phyloP scores from a whole-genome alignment of 2,329 filamentous ascomycete species.

The Ophiostoma quercus region DNA sequence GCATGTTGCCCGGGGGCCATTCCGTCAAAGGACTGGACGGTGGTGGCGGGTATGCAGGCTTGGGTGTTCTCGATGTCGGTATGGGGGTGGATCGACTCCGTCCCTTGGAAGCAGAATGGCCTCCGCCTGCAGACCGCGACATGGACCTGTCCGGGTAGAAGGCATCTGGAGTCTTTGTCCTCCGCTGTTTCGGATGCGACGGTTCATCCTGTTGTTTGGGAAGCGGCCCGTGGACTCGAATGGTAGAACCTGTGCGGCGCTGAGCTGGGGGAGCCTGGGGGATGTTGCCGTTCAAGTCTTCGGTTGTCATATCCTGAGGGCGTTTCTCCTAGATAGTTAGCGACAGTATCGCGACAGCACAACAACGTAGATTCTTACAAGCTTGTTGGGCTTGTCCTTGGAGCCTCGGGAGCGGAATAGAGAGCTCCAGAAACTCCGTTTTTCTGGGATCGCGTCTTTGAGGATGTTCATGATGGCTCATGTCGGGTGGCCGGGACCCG shows the following conservation, averaged over 20 bases:
- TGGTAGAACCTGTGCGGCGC: background rate
- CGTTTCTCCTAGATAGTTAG: slow-evolving; percentile 33
- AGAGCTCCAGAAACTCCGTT: slow-evolving; percentile 44
- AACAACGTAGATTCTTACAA: slow-evolving; percentile 31
- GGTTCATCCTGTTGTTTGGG: slow-evolving; percentile 3
- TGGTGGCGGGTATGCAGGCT: slow-evolving; percentile 30
- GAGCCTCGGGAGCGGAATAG: slow-evolving; percentile 47
- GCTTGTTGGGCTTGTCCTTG: slow-evolving; percentile 34
- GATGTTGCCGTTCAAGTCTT: background rate
- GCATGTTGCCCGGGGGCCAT: slow-evolving; percentile 54
- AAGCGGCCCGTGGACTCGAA: slow-evolving; percentile 18
- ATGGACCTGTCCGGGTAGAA: slow-evolving; percentile 19
- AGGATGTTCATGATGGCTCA: slow-evolving; percentile 25
- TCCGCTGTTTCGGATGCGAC: slow-evolving; percentile 6
- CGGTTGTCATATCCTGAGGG: slow-evolving; percentile 30
- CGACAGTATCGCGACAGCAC: background rate
- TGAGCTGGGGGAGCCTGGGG: background rate
- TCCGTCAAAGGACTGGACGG: slow-evolving; percentile 41
- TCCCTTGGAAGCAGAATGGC: background rate
- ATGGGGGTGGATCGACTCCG: background rate
- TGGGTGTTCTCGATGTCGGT: slow-evolving; percentile 35
- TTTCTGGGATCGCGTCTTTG: slow-evolving; percentile 41
- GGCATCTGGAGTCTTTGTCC: background rate
- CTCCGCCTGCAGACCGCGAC: background rate
- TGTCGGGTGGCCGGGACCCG: slow-evolving; percentile 13